Evolutionary conservation across 1,139 yeast genomes (phyloP).

Genomic region (Sugiyamaella castrensis): DNA sequence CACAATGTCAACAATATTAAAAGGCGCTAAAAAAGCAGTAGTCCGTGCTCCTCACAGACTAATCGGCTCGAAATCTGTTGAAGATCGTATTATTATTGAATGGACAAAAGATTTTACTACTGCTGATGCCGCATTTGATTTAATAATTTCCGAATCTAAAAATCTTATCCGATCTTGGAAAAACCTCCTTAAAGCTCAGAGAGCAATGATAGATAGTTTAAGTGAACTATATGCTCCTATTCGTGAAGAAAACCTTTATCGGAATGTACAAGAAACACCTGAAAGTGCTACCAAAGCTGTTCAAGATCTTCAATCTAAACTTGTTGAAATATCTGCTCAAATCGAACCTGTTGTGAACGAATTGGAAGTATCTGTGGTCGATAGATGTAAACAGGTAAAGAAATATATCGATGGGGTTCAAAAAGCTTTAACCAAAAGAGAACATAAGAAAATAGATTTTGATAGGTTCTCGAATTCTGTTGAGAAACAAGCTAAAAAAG

Average conservation of each 20-base stretch:
- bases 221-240: constrained; percentile 41
- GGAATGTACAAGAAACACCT: constrained; percentile 41
- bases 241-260: constrained; percentile 38
- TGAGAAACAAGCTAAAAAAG: constrained; percentile 46
- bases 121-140: constrained; percentile 47
- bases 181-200: constrained; percentile 39
- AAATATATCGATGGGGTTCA: constrained; percentile 43
- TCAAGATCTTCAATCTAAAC: constrained; percentile 25
- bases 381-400: constrained; percentile 41
- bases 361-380: constrained; percentile 27
- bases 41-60: constrained; percentile 40
- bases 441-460: constrained; percentile 46
- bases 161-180: constrained; percentile 43
- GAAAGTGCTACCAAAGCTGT: constrained; percentile 39
- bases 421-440: constrained; percentile 48
- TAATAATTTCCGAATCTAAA: constrained; percentile 40
- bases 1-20: constrained; percentile 26
- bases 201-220: constrained; percentile 38
- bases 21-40: constrained; percentile 40
- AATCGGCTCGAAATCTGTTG: constrained; percentile 39
- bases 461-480: constrained; percentile 44
- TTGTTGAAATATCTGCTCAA: constrained; percentile 26
- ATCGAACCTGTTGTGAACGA: constrained; percentile 30
- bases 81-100: constrained; percentile 49
- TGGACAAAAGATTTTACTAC: constrained; percentile 49